Evolutionary conservation across 2,329 filamentous ascomycete genomes (phyloP), one percentile per base, ranked within the genome.

Genomic region (Coniella vitis): DNA sequence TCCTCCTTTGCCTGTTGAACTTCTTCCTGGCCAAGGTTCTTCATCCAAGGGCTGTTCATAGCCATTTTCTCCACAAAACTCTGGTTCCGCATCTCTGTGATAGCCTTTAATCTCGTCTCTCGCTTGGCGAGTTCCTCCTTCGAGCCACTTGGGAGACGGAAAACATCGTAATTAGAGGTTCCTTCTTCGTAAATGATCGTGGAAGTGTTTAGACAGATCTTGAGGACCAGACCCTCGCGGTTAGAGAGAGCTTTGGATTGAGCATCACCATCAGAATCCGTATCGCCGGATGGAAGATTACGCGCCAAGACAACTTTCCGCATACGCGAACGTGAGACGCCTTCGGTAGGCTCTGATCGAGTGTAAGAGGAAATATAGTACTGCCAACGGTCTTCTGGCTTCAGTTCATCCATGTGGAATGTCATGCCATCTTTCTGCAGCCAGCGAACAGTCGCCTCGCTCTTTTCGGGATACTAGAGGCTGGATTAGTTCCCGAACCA

Each of bases 301-400:
- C 86, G 83, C 44, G 80, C 77, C 14, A 91, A 73, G 50, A 90
- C 80, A 4, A 81, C 76, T 67, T 82, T 85, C 54, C 78, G 79
- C 59, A 89, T 74, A 41, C 78, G 79, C 5, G 76, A 75, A 43
- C 83, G 74, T 7, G 76, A 71, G 3, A 93, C 76, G 13, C 87
- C 87, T 66, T 93, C 87, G 0, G 93, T 98, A 2, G 88, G 87
- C 61, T 95, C 89, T 20, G 90, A 79, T 55, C 89, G 87, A 57
- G 89, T 87, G 66, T 87, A 97, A 0, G 90, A 90, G 16, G 91
- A 90, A 49, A 95, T 88, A 64, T 98, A 98, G 69, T 94, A 95
- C 59, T 91, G 87, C 93, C 93, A 98, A 35, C 82, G 77, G 54
- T 89, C 83, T 49, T 84, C 84, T 44, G 83, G 79, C 61, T 93